phyloP scores from a whole-genome alignment of 768 basidiomycete species.

The Leccinum boreale region DNA sequence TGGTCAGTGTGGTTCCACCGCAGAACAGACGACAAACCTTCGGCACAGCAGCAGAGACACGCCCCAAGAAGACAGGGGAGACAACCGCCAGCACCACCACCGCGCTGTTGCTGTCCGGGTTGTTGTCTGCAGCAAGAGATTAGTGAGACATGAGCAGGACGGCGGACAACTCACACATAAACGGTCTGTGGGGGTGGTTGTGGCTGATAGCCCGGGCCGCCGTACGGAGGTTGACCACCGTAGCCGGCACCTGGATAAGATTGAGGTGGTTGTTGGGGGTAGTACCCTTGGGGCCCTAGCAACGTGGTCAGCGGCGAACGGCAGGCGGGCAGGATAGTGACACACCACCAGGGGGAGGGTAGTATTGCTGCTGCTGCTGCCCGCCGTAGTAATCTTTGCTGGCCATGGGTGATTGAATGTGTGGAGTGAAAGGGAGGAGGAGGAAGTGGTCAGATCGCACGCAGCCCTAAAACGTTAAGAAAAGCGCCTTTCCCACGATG shows the following conservation, averaged over 20 bases:
- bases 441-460: constrained; percentile 9
- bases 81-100: constrained; percentile 30
- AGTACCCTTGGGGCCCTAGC: constrained; percentile 58
- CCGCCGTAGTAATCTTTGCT: constrained; percentile 70
- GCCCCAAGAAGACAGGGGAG: constrained; percentile 48
- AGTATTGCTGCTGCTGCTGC: constrained; percentile 49
- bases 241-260: constrained; percentile 56
- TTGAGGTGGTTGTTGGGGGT: constrained; percentile 71
- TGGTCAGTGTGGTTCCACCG: constrained; percentile 28
- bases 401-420: constrained; percentile 45
- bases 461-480: constrained; percentile 25
- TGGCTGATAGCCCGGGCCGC: constrained; percentile 42
- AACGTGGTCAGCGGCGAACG: constrained; percentile 34
- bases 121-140: constrained; percentile 37
- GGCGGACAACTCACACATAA: constrained; percentile 58
- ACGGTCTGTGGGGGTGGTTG: constrained; percentile 79
- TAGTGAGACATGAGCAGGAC: neutral
- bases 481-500: constrained; percentile 22
- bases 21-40: constrained; percentile 35
- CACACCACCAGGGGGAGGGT: constrained; percentile 49
- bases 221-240: constrained; percentile 29
- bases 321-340: constrained; percentile 8
- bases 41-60: constrained; percentile 49
- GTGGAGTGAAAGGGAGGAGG: constrained; percentile 9
- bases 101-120: constrained; percentile 34